These are phyloP conservation scores for Vairimorpha apis DNA, from an alignment of 371 early-diverging fungal genomes.

Conservation along the genomic window DNA sequence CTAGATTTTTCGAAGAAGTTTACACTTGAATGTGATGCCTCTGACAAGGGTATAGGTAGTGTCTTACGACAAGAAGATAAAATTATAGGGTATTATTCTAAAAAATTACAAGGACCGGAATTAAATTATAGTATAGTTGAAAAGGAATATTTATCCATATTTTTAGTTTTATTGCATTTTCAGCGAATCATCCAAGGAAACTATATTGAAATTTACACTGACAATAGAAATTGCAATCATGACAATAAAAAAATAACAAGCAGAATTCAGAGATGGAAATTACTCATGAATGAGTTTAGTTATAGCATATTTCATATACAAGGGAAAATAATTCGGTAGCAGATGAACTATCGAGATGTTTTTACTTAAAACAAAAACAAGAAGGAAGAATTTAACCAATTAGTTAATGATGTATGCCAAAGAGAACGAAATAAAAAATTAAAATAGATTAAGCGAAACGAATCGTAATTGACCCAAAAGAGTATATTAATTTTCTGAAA, in stretches of 20 bases:
- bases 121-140: constrained; percentile 42
- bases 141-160: constrained; percentile 36
- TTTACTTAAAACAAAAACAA: not conserved
- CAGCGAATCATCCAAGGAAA: constrained; percentile 24
- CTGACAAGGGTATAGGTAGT: constrained; percentile 32
- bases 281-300: constrained; percentile 18
- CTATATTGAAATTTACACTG: constrained; percentile 36
- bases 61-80: constrained; percentile 38
- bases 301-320: constrained; percentile 8
- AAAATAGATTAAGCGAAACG: not conserved
- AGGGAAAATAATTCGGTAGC: constrained; percentile 14
- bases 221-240: constrained; percentile 52
- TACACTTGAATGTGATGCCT: constrained; percentile 46
- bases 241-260: constrained; percentile 3
- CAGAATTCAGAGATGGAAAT: constrained; percentile 25
- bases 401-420: not conserved
- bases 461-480: not conserved
- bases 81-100: constrained; percentile 14
- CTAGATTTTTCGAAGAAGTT: constrained; percentile 41
- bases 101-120: constrained; percentile 32
- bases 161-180: constrained; percentile 24
- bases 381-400: not conserved
- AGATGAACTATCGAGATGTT: constrained; percentile 41
- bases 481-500: not conserved
- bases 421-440: not conserved